A percentile compares a stretch with the other conserved stretches of the same genome.
phyloP scores from a whole-genome alignment of 2,329 filamentous ascomycete genomes.

The Lasiodiplodia citricola region DNA sequence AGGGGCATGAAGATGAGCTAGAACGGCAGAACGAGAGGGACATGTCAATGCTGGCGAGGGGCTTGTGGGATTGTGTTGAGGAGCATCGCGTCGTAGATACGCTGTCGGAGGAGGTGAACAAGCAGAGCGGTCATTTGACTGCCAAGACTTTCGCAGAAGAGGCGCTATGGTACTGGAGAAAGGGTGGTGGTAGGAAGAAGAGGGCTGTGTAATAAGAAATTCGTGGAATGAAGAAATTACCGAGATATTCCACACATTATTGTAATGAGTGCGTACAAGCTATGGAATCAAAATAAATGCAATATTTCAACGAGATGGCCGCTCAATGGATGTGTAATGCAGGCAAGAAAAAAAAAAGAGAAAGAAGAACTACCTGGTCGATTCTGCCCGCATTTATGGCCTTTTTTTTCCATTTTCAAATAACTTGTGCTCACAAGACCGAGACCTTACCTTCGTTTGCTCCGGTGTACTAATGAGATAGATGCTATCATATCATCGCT shows the following conservation, averaged over 20 bases:
- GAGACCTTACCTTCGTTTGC: not conserved
- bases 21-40: slow-evolving; percentile 49
- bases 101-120: slow-evolving; percentile 74
- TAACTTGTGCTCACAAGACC: not conserved
- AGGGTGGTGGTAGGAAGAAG: slow-evolving; percentile 69
- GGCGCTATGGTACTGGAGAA: slow-evolving; percentile 84
- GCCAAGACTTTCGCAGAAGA: slow-evolving; percentile 85
- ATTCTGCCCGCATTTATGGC: not conserved
- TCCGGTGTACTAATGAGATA: not conserved
- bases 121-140: slow-evolving; percentile 73
- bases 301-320: not conserved
- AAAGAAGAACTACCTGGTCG: not conserved
- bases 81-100: slow-evolving; percentile 78
- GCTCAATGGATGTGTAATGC: not conserved
- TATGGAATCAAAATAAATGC: not conserved
- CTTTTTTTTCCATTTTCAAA: not conserved
- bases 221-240: not conserved
- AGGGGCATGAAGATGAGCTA: slow-evolving; percentile 50
- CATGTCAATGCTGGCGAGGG: slow-evolving; percentile 63
- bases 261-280: not conserved
- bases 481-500: not conserved
- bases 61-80: slow-evolving; percentile 82
- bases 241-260: not conserved
- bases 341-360: not conserved
- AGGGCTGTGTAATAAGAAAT: slow-evolving; percentile 46